Evolutionary conservation across 176 grass and related monocot genomes (phyloP).

Genomic region (Musa itinerans): DNA sequence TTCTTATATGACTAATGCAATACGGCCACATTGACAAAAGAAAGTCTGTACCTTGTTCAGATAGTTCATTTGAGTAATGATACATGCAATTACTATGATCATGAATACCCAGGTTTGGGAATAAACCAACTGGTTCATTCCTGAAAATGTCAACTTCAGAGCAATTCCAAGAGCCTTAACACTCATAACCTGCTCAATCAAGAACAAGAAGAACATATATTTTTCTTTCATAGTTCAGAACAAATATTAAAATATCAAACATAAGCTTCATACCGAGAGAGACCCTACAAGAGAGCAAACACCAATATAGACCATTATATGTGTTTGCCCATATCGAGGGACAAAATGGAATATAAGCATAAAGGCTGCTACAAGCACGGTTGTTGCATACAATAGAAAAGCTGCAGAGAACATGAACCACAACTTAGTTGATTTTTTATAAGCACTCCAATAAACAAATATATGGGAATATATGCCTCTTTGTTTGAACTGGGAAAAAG

Average conservation of each 20-base stretch:
- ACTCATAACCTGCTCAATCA: constrained; percentile 77
- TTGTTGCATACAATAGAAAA: constrained; percentile 70
- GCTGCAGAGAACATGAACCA: constrained; percentile 30
- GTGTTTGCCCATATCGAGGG: constrained; percentile 87
- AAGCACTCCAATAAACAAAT: not conserved
- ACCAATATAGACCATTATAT: constrained; percentile 96
- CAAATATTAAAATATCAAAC: not conserved
- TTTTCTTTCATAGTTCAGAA: not conserved
- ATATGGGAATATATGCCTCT: too few relatives aligned
- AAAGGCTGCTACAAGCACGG: constrained; percentile 59
- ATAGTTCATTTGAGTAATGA: constrained; percentile 95
- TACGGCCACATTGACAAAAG: not conserved
- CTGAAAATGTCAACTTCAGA: constrained; percentile 91
- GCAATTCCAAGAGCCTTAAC: constrained; percentile 97
- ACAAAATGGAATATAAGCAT: constrained; percentile 70
- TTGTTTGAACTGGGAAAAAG: too few relatives aligned
- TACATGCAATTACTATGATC: constrained; percentile 62
- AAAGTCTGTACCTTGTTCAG: constrained; percentile 77
- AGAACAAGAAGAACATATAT: constrained; percentile 17
- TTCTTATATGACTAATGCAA: not conserved
- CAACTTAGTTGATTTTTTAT: constrained; percentile 13
- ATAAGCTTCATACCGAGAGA: constrained; percentile 60
- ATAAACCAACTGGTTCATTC: constrained; percentile 89
- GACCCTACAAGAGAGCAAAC: constrained; percentile 96
- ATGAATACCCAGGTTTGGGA: constrained; percentile 89